Evolutionary conservation across 164 flowering plant species (phyloP).

Genomic region (Houttuynia cordata): DNA sequence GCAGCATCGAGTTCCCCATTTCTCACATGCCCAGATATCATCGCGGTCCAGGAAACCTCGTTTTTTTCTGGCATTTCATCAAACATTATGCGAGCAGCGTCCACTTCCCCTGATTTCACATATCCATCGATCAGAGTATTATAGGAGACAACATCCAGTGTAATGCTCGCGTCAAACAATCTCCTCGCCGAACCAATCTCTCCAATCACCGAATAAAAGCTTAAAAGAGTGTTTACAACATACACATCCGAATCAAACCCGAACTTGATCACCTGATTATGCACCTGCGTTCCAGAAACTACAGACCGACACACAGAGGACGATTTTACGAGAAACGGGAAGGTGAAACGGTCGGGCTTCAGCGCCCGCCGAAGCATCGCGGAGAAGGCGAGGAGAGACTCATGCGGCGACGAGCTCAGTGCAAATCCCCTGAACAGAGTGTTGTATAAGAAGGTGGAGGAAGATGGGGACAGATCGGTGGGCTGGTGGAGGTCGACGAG

Average conservation of each 20-base stretch:
- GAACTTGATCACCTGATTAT: slow-evolving; percentile 8
- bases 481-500: slow-evolving; percentile 6
- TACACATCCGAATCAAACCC: slow-evolving; percentile 14
- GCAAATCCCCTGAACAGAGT: slow-evolving; percentile 13
- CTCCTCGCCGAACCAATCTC: slow-evolving; percentile 10
- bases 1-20: slow-evolving; percentile 22
- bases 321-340: slow-evolving; percentile 17
- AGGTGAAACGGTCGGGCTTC: slow-evolving; percentile 17
- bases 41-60: slow-evolving; percentile 24
- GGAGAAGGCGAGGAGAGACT: slow-evolving; percentile 8
- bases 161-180: slow-evolving; percentile 15
- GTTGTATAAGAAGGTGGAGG: slow-evolving; percentile 15
- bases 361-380: slow-evolving; percentile 9
- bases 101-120: slow-evolving; percentile 17
- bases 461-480: neutral
- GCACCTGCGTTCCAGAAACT: slow-evolving; percentile 14
- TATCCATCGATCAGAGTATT: slow-evolving; percentile 27
- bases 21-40: slow-evolving; percentile 23
- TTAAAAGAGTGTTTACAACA: slow-evolving; percentile 12
- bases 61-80: slow-evolving; percentile 24
- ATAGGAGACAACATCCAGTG: slow-evolving; percentile 23
- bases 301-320: neutral
- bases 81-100: slow-evolving; percentile 17
- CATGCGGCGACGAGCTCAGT: slow-evolving; percentile 3
- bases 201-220: slow-evolving; percentile 10